Evolutionary conservation across 2,329 filamentous ascomycete genomes (phyloP).

Genomic region (Alternaria triticimaculans): DNA sequence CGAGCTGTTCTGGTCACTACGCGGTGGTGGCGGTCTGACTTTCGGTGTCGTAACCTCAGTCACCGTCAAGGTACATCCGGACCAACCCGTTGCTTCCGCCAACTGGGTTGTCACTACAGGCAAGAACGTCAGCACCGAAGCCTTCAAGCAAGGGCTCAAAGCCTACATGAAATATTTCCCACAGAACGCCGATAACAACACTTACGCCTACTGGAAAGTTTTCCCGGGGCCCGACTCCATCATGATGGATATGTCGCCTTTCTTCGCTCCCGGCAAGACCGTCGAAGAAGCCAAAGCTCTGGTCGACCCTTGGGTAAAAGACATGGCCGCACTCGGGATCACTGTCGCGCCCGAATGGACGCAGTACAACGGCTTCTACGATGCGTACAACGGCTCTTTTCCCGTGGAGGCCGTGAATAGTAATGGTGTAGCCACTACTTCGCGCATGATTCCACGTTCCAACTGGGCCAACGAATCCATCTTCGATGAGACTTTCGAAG

Average conservation of each 20-base stretch:
- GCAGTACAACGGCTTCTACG: not conserved
- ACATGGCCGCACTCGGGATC: not conserved
- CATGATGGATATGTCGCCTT: not conserved
- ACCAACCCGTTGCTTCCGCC: not conserved
- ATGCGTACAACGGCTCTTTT: not conserved
- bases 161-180: not conserved
- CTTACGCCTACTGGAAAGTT: not conserved
- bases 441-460: not conserved
- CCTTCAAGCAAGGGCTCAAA: not conserved
- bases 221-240: not conserved
- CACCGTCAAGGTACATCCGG: not conserved
- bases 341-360: not conserved
- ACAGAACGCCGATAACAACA: not conserved
- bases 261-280: not conserved
- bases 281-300: not conserved
- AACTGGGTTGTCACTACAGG: not conserved
- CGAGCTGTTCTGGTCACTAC: not conserved
- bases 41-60: not conserved
- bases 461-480: not conserved
- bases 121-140: not conserved
- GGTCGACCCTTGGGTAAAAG: not conserved
- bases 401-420: not conserved
- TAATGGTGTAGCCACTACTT: not conserved
- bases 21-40: not conserved
- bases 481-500: not conserved